phyloP scores from a whole-genome alignment of 306 rosid genomes.

The Rosa chinensis region DNA sequence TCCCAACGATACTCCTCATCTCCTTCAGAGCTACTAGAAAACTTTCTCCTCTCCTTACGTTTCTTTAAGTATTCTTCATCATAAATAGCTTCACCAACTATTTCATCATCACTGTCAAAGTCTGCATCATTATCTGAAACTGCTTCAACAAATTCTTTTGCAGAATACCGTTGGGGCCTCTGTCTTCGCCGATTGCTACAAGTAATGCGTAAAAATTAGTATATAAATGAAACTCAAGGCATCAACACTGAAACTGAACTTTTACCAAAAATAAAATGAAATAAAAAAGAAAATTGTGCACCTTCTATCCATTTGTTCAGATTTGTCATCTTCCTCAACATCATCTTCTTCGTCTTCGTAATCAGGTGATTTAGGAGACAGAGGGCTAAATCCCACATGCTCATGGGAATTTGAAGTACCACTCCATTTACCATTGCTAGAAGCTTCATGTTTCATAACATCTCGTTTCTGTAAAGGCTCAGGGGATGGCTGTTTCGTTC shows the following conservation, averaged over 20 bases:
- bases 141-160: constrained; percentile 73
- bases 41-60: constrained; percentile 78
- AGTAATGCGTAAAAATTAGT: constrained; percentile 28
- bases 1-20: constrained; percentile 93
- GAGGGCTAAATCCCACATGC: constrained; percentile 52
- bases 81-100: constrained; percentile 93
- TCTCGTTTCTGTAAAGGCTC: constrained; percentile 71
- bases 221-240: constrained; percentile 2
- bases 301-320: constrained; percentile 76
- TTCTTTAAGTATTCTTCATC: constrained; percentile 90
- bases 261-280: neutral
- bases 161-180: constrained; percentile 89
- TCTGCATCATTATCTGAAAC: constrained; percentile 77
- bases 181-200: constrained; percentile 75
- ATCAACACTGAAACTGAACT: neutral
- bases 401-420: constrained; percentile 57
- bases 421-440: constrained; percentile 71
- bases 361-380: constrained; percentile 74
- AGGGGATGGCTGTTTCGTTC: constrained; percentile 77
- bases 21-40: constrained; percentile 95
- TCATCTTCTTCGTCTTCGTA: constrained; percentile 65
- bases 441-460: constrained; percentile 56
- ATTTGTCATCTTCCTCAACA: constrained; percentile 53
- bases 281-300: constrained; percentile 10
- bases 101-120: constrained; percentile 91